Conservation (phyloP, 2,329 filamentous ascomycete species). For the Fonsecaea erecta region DNA sequence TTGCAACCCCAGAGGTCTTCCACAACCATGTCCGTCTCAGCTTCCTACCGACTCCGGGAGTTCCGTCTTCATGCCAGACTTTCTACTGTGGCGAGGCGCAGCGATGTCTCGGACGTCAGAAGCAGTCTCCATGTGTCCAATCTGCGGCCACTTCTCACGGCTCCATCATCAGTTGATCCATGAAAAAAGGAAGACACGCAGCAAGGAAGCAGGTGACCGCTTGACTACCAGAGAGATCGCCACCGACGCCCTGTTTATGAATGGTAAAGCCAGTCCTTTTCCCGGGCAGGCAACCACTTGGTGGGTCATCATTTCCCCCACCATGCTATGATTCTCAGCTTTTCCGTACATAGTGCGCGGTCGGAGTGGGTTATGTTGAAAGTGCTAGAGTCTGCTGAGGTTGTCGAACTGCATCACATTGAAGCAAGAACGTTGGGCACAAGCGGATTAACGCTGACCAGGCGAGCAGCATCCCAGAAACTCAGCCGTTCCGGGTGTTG, state of each 20-base stretch:
- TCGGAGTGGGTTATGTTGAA: neutral
- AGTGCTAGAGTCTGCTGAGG: neutral
- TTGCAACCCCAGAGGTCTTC: neutral
- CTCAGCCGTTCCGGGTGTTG: neutral
- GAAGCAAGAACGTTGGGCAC: slow-evolving; percentile 3
- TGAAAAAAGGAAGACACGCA: neutral
- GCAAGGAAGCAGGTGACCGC: neutral
- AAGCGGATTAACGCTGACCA: neutral
- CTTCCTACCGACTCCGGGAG: neutral
- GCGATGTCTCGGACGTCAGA: neutral
- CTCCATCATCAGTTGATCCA: neutral
- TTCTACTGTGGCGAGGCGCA: neutral
- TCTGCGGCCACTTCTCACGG: neutral
- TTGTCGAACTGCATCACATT: neutral
- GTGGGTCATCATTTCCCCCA: neutral
- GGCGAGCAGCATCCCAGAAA: neutral
- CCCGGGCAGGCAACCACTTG: neutral
- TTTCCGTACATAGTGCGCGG: neutral
- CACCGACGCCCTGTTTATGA: slow-evolving; percentile 3
- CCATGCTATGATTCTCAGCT: neutral
- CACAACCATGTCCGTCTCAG: neutral
- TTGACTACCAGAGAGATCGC: neutral
- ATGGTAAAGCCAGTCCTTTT: neutral
- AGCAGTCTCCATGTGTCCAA: neutral
- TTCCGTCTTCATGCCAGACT: neutral